Conservation (phyloP, 768 basidiomycete species). For the Kwoniella europaea region DNA sequence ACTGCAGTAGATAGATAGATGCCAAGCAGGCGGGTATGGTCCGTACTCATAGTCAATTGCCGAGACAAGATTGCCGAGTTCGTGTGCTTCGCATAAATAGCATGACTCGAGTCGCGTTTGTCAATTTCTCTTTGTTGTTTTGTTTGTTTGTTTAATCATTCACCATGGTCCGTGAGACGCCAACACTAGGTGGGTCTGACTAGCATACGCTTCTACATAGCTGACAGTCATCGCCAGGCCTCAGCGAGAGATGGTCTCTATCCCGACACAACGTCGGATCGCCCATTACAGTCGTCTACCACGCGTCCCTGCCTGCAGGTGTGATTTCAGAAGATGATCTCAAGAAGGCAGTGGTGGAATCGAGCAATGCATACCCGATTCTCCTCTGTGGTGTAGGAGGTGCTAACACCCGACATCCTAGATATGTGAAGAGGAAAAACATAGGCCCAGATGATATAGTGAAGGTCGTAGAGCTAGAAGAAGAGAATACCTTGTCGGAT, state of each 20-base stretch:
- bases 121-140: too few species aligned
- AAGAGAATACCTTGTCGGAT: neutral
- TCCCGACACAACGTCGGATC: conserved; percentile 18
- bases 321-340: neutral
- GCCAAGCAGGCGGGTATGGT: too few species aligned
- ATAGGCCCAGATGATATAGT: conserved; percentile 3
- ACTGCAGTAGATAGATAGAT: too few species aligned
- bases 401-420: neutral
- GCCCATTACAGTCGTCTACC: conserved; percentile 20
- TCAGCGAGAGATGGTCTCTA: conserved; percentile 24
- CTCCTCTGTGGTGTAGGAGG: neutral
- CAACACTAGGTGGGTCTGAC: neutral
- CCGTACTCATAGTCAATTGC: too few species aligned
- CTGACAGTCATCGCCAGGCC: conserved; percentile 5
- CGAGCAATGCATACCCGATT: conserved; percentile 8
- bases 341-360: neutral
- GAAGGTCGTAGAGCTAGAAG: neutral
- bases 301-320: conserved; percentile 12
- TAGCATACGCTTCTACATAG: neutral
- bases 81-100: too few species aligned
- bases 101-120: too few species aligned
- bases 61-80: too few species aligned
- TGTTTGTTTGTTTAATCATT: neutral
- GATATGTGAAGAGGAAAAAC: neutral
- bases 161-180: conserved; percentile 3